Evolutionary conservation across 768 basidiomycete species (phyloP), one percentile per base, ranked within the genome.

Genomic region (Dioszegia aurantiaca): DNA sequence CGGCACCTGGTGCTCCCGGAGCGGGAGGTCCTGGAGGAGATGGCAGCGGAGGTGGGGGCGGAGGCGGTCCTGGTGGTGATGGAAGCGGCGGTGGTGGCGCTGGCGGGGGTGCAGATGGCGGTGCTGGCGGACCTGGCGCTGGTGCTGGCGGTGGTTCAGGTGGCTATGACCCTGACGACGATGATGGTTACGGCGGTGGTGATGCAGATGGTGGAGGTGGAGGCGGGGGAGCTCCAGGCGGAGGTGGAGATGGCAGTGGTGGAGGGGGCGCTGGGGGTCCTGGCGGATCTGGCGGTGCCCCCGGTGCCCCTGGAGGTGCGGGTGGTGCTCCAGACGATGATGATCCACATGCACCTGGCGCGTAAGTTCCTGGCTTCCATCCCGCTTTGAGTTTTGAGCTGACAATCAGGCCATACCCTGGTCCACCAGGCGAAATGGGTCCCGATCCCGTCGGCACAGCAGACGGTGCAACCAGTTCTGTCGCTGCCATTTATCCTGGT

Each of bases 131-230:
- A 23, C n/a, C n/a, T 4, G 54, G 54, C 16, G 54, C 28, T 37
- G 54, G 54, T 8, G 30, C 19, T 14, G 41, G 41, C 23, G 54
- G 33, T 11, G 39, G 41, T 12, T 16, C 17, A 4, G 54, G 42
- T 19, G 41, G 16, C 2, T 41, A 44, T 42, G 53, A 33, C 42
- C 40, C 40, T 4, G 53, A 33, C 24, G 53, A 33, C 5, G 53
- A 44, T 19, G 37, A 55, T 55, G 53, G 53, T 6, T 40, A 40
- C 36, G 55, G 55, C n/a, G 54, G 54, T 26, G 52, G 39, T 54
- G 52, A n/a, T 26, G 17, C n/a, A 19, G 52, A 37, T 40, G 54
- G 40, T 8, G 54, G 40, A 11, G 54, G 9, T 26, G 53, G 23
- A 24, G 41, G 24, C 2, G 54, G 54, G 11, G 54, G 41, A 9